These are phyloP conservation scores for Orobanche coerulescens DNA, from an alignment of 257 asterid genomes.

Conservation along the genomic window DNA sequence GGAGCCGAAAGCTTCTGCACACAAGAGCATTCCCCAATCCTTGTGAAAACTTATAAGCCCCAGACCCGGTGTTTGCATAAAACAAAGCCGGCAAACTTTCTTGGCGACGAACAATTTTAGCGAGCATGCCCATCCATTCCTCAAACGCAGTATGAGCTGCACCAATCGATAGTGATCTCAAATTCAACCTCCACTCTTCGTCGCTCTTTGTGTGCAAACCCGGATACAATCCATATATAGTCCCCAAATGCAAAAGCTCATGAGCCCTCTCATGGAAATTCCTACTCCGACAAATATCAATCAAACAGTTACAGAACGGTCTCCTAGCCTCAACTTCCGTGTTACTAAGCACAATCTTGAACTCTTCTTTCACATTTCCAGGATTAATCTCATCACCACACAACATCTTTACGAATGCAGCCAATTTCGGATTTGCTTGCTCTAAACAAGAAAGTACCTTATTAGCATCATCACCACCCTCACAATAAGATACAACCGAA, in stretches of 20 bases:
- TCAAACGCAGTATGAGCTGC: conserved; percentile 90
- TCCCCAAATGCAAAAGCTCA: conserved; percentile 67
- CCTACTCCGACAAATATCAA: conserved; percentile 65
- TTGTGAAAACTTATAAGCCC: conserved; percentile 74
- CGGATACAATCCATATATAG: conserved; percentile 65
- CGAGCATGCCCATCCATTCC: conserved; percentile 79
- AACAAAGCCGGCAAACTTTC: conserved; percentile 64
- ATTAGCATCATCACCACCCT: conserved; percentile 51
- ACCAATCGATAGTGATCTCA: conserved; percentile 72
- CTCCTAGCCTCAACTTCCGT: conserved; percentile 67
- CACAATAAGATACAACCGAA: conserved; percentile 61
- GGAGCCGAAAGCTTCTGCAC: conserved; percentile 68
- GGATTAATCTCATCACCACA: conserved; percentile 27
- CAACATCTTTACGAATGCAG: conserved; percentile 38
- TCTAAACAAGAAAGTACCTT: conserved; percentile 63
- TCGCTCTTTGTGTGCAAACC: conserved; percentile 80
- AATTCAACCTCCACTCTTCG: conserved; percentile 79
- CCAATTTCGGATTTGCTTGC: conserved; percentile 27
- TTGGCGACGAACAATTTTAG: conserved; percentile 43
- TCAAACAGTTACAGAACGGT: conserved; percentile 84
- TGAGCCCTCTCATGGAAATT: conserved; percentile 54
- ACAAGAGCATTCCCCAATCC: conserved; percentile 64
- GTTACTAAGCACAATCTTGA: conserved; percentile 44
- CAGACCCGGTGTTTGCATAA: conserved; percentile 77
- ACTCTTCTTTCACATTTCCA: conserved; percentile 49